Base-by-base conservation (phyloP, 225 moss, liverwort and hornwort species). In the Marchantia paleacea region DNA sequence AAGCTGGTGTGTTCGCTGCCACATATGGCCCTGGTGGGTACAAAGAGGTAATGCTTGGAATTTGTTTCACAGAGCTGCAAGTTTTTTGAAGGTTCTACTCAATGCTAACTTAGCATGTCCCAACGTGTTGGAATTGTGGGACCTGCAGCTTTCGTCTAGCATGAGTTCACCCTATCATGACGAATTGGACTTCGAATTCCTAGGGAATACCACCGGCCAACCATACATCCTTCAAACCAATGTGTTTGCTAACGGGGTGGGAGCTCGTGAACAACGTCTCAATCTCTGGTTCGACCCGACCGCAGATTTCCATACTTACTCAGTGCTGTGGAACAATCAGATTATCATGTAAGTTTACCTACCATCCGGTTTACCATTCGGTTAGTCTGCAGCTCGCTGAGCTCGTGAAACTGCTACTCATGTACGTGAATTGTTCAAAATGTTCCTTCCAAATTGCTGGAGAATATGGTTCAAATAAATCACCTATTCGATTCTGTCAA, bases 221-320 rank as follows among this genome's bases (percentile, higher is more conserved):
- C 85, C 85, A 18, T 82, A 80, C 72, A 72, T 85, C 66, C 79
- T 85, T n/a, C 85, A 85, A 72, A 85, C 85, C 3, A 85, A 85
- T 25, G 82, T 85, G 19, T 85, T 82, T 3, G 85, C 76, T n/a
- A 66, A 82, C 74, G 85, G 85, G 11, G 28, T 76, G 6, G 85
- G 85, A 7, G 76, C 48, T 6, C 69, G 85, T 19, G 85, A 85
- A 65, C 82, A 85, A 75, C 82, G 85, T 20, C 69, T 80, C 15
- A 71, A 79, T 54, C 79, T 85, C 3, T 85, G 85, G 85, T 85
- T 85, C 71, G 85, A 85, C 66, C 85, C 85, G 7, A 47, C 69
- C 3, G 49, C 75, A 49, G 80, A 72, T 14, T 85, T 25, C 82
- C 85, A 85, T 54, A 80, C 61, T 20, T 85, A 85, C 28, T 69